Percentiles rank a stretch among this genome's conserved stretches.
Evolutionary conservation across 2,329 filamentous ascomycete species (phyloP).

Genomic region (Neocatenulostroma microsporum): DNA sequence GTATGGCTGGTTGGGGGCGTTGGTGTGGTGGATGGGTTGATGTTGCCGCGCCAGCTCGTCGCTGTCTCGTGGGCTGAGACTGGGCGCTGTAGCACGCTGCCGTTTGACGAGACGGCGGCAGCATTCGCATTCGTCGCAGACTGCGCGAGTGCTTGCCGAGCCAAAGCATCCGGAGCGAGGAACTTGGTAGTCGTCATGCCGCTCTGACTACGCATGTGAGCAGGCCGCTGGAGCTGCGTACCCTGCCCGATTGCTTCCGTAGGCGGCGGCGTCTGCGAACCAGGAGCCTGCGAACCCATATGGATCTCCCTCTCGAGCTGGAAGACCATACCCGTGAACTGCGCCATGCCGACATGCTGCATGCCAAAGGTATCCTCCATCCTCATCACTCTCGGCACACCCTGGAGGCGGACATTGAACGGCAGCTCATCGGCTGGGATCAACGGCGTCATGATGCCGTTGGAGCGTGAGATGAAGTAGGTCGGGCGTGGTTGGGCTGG

Average conservation of each 20-base stretch:
- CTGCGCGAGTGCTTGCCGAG: conserved; percentile 15
- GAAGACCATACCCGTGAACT: conserved; percentile 20
- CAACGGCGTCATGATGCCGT: conserved; percentile 32
- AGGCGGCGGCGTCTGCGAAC: conserved; percentile 13
- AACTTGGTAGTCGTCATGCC: conserved; percentile 7
- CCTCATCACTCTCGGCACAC: conserved; percentile 29
- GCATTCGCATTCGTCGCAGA: conserved; percentile 2
- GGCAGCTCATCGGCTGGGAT: conserved; percentile 39
- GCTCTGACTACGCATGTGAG: conserved; percentile 15
- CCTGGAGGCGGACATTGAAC: conserved; percentile 29
- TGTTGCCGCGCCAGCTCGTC: conserved; percentile 19
- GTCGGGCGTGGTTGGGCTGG: conserved; percentile 17
- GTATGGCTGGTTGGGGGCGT: not conserved
- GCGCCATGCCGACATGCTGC: conserved; percentile 23
- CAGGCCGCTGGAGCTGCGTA: too few species aligned
- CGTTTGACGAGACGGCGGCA: conserved; percentile 1
- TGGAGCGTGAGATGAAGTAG: conserved; percentile 34
- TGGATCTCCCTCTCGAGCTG: conserved; percentile 13
- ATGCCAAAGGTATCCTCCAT: conserved; percentile 25
- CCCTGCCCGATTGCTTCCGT: not conserved
- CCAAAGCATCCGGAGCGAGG: conserved; percentile 17
- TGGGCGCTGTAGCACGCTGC: conserved; percentile 8
- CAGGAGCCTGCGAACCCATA: conserved; percentile 9
- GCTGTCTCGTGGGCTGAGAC: conserved; percentile 18
- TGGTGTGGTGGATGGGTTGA: conserved; percentile 6